Base-by-base conservation (phyloP, 2,329 filamentous ascomycete genomes). In the Diaporthe humulicola region DNA sequence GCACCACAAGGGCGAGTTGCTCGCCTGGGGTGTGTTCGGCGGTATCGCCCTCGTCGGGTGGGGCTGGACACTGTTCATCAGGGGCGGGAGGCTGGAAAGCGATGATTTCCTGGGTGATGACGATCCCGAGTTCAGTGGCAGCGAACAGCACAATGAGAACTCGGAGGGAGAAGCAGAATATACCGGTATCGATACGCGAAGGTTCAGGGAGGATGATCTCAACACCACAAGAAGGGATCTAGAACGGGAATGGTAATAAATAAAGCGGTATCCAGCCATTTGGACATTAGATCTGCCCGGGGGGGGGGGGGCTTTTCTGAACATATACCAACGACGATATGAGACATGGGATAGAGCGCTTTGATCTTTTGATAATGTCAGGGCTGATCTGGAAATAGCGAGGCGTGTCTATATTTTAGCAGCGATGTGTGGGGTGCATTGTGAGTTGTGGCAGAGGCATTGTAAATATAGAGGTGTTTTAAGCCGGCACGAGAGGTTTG, bases 1-100 rank as follows among this genome's bases (percentile, higher is more conserved):
- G 7, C 86, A 89, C 15, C 94, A 93, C 3, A 97, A 95, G 80
- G 96, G 97, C 1, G 96, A 98, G 83, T 91, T 92, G 1, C 84
- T 98, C 6, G 92, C 94, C 0, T 99, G 97, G 89, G 94, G 95
- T 1, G 83, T 98, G 0, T 98, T 98, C 81, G 96, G 93, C 0
- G 95, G 93, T 0, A 88, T 98, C 3, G 91, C 95, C 0, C 91
- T 98, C 42, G 75, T 95, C 0, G 97, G 96, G 0, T 98, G 96
- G 85, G 76, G 95, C 1, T 87, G 95, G 38, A 96, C 94, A 74
- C 92, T 96, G 75, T 93, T 93, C 1, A 96, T 98, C 77, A 88
- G 91, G 17, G 93, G 93, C 2, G 83, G 84, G 2, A 87, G 87
- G 0, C 83, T 93, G 0, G 91, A 93, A 80, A 92, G 90, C 76